Percentiles rank a stretch among this genome's conserved stretches.
phyloP scores from a whole-genome alignment of 2,329 filamentous ascomycete species.

The Fusarium equiseti region DNA sequence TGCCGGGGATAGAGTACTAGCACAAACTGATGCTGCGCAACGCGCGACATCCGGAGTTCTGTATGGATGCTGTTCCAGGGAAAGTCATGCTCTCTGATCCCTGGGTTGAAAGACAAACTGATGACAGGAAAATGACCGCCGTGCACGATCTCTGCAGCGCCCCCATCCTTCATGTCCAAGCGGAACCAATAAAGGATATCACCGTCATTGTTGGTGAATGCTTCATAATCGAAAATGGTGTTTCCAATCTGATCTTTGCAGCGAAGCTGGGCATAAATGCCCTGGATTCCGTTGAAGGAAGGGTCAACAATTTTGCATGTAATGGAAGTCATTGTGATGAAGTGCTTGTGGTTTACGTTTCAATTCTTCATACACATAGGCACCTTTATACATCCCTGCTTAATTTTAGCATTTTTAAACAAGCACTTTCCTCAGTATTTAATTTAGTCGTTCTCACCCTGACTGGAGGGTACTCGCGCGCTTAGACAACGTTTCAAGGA shows the following conservation, averaged over 20 bases:
- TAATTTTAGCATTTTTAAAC: background rate
- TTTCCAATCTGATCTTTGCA: constrained; percentile 3
- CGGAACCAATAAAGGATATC: constrained; percentile 18
- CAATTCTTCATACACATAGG: too few species aligned
- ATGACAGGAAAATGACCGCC: background rate
- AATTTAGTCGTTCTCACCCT: too few species aligned
- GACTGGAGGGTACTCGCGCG: too few species aligned
- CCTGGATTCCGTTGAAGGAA: background rate
- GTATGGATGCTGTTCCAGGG: background rate
- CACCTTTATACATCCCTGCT: background rate
- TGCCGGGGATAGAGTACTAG: background rate
- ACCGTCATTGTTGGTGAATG: constrained; percentile 7
- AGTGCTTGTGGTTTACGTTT: too few species aligned
- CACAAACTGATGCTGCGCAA: background rate
- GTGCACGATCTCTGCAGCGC: background rate
- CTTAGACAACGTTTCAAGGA: too few species aligned
- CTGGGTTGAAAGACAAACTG: background rate
- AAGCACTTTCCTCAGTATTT: too few species aligned
- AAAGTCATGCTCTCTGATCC: background rate
- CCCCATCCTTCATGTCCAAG: background rate
- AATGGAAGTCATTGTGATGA: constrained; percentile 1
- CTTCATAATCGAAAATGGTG: constrained; percentile 1
- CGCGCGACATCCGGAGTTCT: background rate
- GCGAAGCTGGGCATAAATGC: constrained; percentile 16
- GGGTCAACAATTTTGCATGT: constrained; percentile 12